These are phyloP conservation scores for Claviceps paspali DNA, from an alignment of 2,329 filamentous ascomycete genomes.

Conservation along the genomic window DNA sequence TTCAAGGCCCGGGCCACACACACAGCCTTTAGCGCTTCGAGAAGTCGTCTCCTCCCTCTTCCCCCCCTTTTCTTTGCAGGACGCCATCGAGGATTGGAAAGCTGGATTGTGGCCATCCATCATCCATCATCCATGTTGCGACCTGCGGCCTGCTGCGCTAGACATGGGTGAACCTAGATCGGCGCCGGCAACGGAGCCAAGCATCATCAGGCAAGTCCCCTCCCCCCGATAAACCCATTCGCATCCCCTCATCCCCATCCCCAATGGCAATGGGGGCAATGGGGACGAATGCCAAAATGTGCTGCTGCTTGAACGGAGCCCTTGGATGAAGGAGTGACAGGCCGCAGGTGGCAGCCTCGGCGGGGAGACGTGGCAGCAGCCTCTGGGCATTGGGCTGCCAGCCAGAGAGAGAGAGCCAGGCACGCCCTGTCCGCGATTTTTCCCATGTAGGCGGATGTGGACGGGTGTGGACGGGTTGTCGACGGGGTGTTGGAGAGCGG, in stretches of 20 bases:
- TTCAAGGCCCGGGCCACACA: too few relatives aligned
- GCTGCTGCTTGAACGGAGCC: neutral
- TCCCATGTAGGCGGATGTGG: too few relatives aligned
- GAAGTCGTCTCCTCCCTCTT: too few relatives aligned
- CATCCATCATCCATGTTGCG: neutral
- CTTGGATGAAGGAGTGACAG: neutral
- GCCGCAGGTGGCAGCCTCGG: neutral
- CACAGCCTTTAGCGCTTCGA: too few relatives aligned
- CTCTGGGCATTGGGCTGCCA: neutral
- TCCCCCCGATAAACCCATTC: neutral
- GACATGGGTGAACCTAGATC: conserved; percentile 15
- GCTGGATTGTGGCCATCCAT: too few relatives aligned
- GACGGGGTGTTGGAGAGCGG: too few relatives aligned
- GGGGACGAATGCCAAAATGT: too few relatives aligned
- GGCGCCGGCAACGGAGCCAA: conserved; percentile 8
- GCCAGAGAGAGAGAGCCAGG: too few relatives aligned
- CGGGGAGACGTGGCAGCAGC: neutral
- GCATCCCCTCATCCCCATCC: neutral
- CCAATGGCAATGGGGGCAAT: neutral
- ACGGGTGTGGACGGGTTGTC: too few relatives aligned
- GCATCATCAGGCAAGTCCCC: neutral
- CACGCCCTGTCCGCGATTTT: neutral
- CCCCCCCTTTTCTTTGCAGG: too few relatives aligned
- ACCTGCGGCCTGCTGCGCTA: conserved; percentile 7
- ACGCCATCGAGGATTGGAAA: too few relatives aligned